Conservation (phyloP, 2,329 filamentous ascomycete genomes). For the Ceratocystis lukuohia region DNA sequence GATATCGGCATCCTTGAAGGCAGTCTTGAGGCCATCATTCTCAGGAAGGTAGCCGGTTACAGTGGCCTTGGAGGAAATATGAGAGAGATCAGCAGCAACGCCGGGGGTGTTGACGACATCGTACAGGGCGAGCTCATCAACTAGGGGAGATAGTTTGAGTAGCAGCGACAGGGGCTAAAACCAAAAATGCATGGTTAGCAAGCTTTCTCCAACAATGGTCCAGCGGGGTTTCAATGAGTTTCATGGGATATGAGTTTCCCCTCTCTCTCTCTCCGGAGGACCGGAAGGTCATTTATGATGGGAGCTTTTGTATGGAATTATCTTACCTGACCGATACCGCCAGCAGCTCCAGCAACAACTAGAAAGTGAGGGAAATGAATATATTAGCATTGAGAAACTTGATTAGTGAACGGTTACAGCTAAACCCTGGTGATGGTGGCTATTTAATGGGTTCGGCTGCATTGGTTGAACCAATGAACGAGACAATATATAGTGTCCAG, state of each 20-base stretch:
- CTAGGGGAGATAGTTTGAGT: slow-evolving; percentile 74
- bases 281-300: neutral
- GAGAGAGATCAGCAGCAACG: slow-evolving; percentile 88
- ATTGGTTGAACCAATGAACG: neutral
- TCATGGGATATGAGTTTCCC: neutral
- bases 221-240: slow-evolving; percentile 7
- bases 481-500: neutral
- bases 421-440: neutral
- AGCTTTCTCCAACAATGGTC: slow-evolving; percentile 18
- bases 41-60: slow-evolving; percentile 77
- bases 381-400: slow-evolving; percentile 16
- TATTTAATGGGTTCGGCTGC: neutral
- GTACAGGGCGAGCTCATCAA: slow-evolving; percentile 91
- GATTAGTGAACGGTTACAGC: neutral
- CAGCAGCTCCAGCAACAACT: slow-evolving; percentile 88
- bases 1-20: slow-evolving; percentile 86
- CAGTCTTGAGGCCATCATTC: slow-evolving; percentile 71
- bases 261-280: neutral
- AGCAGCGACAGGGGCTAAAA: slow-evolving; percentile 83
- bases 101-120: slow-evolving; percentile 99
- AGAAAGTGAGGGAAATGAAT: slow-evolving; percentile 19
- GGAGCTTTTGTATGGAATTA: slow-evolving; percentile 3
- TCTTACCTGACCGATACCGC: slow-evolving; percentile 92
- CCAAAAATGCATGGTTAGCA: slow-evolving; percentile 18
- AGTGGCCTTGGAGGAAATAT: slow-evolving; percentile 87